phyloP scores from a whole-genome alignment of 768 basidiomycete species.

The Kwoniella dejecticola region DNA sequence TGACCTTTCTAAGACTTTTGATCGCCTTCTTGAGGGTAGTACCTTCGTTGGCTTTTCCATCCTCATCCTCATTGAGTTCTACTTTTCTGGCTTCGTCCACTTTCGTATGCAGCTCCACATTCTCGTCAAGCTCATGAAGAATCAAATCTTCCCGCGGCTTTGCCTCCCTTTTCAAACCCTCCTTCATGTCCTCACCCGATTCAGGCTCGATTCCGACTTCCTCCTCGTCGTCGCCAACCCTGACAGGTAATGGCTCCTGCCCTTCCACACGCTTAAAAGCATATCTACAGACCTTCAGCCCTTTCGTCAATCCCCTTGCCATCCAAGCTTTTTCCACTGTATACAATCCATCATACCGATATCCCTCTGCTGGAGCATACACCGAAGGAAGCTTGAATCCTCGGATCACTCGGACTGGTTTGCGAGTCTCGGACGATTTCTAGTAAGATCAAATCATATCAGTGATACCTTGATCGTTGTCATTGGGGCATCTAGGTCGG shows the following conservation, averaged over 20 bases:
- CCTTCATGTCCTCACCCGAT: background rate
- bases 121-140: too few relatives aligned
- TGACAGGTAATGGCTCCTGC: constrained; percentile 25
- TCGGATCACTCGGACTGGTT: constrained; percentile 82
- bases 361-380: constrained; percentile 81
- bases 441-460: constrained; percentile 43
- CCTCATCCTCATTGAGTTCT: background rate
- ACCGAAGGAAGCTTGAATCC: constrained; percentile 74
- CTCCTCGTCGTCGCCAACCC: constrained; percentile 15
- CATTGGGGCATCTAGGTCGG: background rate
- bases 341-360: constrained; percentile 90
- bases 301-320: constrained; percentile 68
- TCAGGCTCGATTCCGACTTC: too few relatives aligned
- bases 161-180: background rate
- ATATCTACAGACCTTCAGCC: constrained; percentile 80
- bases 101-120: background rate
- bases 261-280: constrained; percentile 60
- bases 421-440: constrained; percentile 75
- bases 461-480: background rate
- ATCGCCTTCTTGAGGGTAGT: background rate
- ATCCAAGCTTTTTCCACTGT: constrained; percentile 66
- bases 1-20: background rate
- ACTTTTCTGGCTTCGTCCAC: background rate
- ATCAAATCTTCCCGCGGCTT: background rate
- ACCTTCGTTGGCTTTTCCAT: background rate